Base-by-base conservation (phyloP, 2,329 filamentous ascomycete genomes). In the Claviceps purpurea region DNA sequence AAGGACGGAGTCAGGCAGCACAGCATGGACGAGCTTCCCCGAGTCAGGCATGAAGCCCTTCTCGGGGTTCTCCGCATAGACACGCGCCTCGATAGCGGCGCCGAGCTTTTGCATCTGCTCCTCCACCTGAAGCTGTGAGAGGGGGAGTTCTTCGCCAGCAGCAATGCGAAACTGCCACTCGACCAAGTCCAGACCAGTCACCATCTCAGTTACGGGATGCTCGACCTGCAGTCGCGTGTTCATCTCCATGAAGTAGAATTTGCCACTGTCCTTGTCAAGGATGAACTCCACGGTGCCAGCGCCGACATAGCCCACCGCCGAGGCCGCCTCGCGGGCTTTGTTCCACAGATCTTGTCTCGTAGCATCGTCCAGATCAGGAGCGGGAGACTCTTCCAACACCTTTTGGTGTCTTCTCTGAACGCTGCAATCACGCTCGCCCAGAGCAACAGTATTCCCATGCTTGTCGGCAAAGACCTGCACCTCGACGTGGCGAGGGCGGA, bases 41-140 rank as follows among this genome's bases (percentile, higher is more conserved):
- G 93, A 96, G 65, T 96, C 91, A 0, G 93, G 93, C 57, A 96
- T 84, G 69, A 98, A 98, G 52, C 89, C 89, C 66, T 78, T 87
- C 59, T 87, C 85, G 1, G 93, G 93, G 62, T 90, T 95, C 67
- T 98, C 93, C 8, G 93, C 93, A 65, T 98, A 98, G 59, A 98
- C 95, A 53, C 93, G 79, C 16, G 91, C 91, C 72, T 98, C 93
- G 55, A 98, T 94, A 11, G 90, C 93, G 61, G 90, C 87, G 2
- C 93, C 93, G 46, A 82, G 77, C 58, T 77, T 75, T 38, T 75
- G 74, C 65, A 98, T 97, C 57, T 81, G 76, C 43, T 68, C 80
- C 47, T 91, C 87, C 44, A 97, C 85, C 61, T 79, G 70, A 34
- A 70, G 70, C 58, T 81, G 78, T 1, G 72, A 75, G 55, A 81